These are phyloP conservation scores for Fusarium goolgardi DNA, from an alignment of 2,329 filamentous ascomycete genomes.

Conservation along the genomic window DNA sequence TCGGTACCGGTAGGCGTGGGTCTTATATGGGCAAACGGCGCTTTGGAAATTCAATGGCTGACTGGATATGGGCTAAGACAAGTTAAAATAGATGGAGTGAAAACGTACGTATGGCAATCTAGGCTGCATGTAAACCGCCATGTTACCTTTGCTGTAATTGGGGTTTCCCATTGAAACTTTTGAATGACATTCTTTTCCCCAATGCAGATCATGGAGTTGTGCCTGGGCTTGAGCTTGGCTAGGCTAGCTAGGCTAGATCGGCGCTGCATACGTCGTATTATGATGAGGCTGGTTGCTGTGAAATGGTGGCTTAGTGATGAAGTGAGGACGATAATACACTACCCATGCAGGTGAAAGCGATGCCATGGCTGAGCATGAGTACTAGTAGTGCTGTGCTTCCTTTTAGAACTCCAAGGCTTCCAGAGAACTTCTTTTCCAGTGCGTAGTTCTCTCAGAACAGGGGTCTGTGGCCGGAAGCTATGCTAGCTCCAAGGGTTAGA, in stretches of 20 bases:
- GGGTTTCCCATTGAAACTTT: slow-evolving; percentile 33
- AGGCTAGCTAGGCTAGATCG: slow-evolving; percentile 21
- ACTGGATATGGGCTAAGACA: slow-evolving; percentile 27
- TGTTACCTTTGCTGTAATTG: slow-evolving; percentile 33
- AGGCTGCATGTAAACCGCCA: slow-evolving; percentile 28
- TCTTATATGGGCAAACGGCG: slow-evolving; percentile 37
- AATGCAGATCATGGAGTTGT: slow-evolving; percentile 6
- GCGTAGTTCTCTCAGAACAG: background rate
- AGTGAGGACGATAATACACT: background rate
- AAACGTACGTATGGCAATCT: slow-evolving; percentile 5
- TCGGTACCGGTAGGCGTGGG: slow-evolving; percentile 24
- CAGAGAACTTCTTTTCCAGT: background rate
- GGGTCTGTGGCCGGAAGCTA: background rate
- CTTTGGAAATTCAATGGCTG: slow-evolving; percentile 33
- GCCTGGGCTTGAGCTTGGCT: slow-evolving; percentile 3
- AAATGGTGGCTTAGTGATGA: slow-evolving; percentile 27
- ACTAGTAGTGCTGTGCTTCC: background rate
- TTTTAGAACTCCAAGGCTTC: background rate
- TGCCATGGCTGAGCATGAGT: slow-evolving; percentile 21
- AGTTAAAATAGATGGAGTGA: slow-evolving; percentile 18
- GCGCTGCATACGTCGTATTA: slow-evolving; percentile 21
- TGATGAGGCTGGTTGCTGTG: slow-evolving; percentile 22
- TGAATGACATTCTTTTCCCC: slow-evolving; percentile 3
- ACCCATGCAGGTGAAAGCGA: background rate
- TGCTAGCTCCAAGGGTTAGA: background rate